These are phyloP conservation scores for Amanita subjunquillea DNA, from an alignment of 768 basidiomycete species.

Conservation along the genomic window DNA sequence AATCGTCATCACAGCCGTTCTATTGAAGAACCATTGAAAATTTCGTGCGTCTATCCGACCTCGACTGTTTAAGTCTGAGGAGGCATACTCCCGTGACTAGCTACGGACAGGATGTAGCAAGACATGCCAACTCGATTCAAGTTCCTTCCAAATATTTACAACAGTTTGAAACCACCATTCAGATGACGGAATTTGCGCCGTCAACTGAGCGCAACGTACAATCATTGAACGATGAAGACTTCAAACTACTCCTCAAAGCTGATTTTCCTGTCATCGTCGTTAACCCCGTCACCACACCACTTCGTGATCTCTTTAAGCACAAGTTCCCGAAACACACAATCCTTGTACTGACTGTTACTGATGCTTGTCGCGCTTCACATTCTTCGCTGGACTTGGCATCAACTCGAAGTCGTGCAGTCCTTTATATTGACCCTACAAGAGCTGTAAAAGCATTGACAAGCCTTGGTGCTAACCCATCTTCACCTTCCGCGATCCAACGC, in stretches of 20 bases:
- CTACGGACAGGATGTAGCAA: neutral
- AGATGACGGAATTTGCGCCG: conserved; percentile 30
- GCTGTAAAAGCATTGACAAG: conserved; percentile 43
- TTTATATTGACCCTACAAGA: conserved; percentile 49
- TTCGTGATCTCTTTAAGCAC: conserved; percentile 22
- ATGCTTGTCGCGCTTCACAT: neutral
- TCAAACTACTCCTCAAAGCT: conserved; percentile 28
- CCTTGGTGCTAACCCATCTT: conserved; percentile 35
- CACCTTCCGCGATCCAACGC: conserved; percentile 42
- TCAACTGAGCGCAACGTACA: neutral
- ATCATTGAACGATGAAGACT: neutral
- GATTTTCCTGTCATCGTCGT: conserved; percentile 57
- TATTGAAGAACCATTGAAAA: conserved; percentile 20
- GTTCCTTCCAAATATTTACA: conserved; percentile 25
- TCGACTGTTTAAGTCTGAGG: neutral
- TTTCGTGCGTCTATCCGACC: conserved; percentile 27
- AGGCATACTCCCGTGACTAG: neutral
- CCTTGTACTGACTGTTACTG: conserved; percentile 9
- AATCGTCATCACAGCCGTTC: conserved; percentile 34
- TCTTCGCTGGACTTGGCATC: conserved; percentile 9
- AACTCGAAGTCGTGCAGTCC: conserved; percentile 13
- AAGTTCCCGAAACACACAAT: conserved; percentile 1
- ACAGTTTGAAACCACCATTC: conserved; percentile 41
- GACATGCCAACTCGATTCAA: neutral
- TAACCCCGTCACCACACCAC: conserved; percentile 46